Evolutionary conservation across 805 yeast genomes (phyloP).

Genomic region (Starmerella sp.): DNA sequence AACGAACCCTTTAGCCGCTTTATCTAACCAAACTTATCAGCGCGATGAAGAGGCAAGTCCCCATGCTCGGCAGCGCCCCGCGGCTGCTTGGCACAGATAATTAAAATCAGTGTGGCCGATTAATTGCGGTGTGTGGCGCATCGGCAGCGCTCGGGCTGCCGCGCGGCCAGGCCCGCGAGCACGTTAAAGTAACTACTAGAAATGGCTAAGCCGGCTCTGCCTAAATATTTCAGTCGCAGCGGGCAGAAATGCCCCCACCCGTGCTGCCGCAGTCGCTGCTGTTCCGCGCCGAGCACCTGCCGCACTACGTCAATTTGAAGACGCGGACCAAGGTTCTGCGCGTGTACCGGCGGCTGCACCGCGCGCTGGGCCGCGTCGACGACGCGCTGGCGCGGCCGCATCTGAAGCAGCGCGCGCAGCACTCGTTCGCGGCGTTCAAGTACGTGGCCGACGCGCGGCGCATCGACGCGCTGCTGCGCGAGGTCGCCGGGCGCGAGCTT

Average conservation of each 20-base stretch:
- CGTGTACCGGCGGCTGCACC: conserved; percentile 9
- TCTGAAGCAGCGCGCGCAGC: conserved; percentile 9
- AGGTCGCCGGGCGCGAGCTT: conserved; percentile 8
- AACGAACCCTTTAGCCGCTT: too few relatives aligned
- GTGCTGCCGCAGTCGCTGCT: conserved; percentile 13
- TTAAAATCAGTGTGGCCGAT: too few relatives aligned
- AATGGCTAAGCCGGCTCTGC: neutral
- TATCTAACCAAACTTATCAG: too few relatives aligned
- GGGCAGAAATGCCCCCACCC: neutral
- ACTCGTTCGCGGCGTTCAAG: conserved; percentile 12
- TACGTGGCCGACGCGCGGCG: conserved; percentile 1
- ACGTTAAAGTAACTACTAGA: neutral
- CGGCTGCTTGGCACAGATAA: too few relatives aligned
- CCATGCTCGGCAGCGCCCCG: too few relatives aligned
- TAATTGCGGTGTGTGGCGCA: too few relatives aligned
- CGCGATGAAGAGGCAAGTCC: too few relatives aligned
- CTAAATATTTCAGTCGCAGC: neutral
- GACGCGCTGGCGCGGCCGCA: conserved; percentile 4
- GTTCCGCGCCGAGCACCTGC: conserved; percentile 6
- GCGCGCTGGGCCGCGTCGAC: conserved; percentile 1
- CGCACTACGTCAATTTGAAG: conserved; percentile 9
- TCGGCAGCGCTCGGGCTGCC: too few relatives aligned
- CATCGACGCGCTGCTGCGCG: conserved; percentile 6
- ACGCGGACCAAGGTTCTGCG: conserved; percentile 8
- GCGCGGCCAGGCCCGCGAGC: too few relatives aligned